Evolutionary conservation across 2,329 filamentous ascomycete genomes (phyloP).

Genomic region (Mariannaea sp.): DNA sequence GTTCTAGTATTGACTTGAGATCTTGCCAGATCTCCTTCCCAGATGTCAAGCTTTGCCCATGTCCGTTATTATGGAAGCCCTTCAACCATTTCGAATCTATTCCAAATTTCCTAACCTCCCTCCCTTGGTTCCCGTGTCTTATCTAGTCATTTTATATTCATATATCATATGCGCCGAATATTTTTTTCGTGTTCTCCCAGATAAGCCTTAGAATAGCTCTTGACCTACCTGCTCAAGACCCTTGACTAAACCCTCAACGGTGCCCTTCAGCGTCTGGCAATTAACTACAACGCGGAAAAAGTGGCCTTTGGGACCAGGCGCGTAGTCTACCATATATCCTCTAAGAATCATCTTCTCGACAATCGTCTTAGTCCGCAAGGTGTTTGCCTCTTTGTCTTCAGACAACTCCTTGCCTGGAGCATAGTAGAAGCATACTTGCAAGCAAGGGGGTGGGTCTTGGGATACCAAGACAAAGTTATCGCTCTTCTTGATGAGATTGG

Average conservation of each 20-base stretch:
- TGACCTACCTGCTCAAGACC: conserved; percentile 56
- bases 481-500: conserved; percentile 58
- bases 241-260: conserved; percentile 58
- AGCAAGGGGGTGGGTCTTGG: conserved; percentile 78
- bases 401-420: conserved; percentile 59
- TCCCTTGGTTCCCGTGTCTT: background rate
- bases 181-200: background rate
- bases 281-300: conserved; percentile 67
- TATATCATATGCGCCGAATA: background rate
- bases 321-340: conserved; percentile 66
- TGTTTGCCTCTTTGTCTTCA: conserved; percentile 51
- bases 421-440: conserved; percentile 96
- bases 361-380: conserved; percentile 54
- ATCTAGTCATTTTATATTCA: background rate
- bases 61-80: background rate
- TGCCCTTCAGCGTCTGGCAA: conserved; percentile 56
- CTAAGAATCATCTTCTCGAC: conserved; percentile 53
- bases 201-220: conserved; percentile 18
- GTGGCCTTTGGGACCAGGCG: conserved; percentile 59
- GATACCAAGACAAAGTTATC: conserved; percentile 73
- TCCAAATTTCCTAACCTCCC: no score
- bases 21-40: no score
- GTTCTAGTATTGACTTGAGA: no score
- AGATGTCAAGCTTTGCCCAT: background rate
- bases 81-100: background rate